Evolutionary conservation across 495 filamentous ascomycete species (phyloP), one percentile per base, ranked within the genome.

Genomic region (Penicillium waksmanii): DNA sequence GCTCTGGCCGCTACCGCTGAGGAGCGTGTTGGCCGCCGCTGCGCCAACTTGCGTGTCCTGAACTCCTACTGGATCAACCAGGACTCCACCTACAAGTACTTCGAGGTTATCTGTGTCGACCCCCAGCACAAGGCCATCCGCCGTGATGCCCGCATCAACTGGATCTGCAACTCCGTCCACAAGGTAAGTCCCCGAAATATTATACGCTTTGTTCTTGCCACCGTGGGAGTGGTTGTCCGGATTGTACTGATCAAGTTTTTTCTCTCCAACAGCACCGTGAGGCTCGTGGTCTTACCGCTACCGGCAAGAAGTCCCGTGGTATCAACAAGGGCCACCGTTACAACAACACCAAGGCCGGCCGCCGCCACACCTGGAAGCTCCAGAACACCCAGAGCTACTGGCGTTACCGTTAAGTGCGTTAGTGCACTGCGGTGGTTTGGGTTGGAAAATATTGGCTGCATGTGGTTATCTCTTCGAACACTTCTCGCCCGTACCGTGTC

Each of bases 31-130:
- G 95, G 96, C 71, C 93, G 94, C 77, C 93, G 93, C 74, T 96
- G 92, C 84, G 92, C 93, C 82, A 98, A 98, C 84, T 82, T 98
- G 79, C 90, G 95, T 68, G 96, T 99, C 67, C 87, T 99, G 76
- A 99, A 98, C 87, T 97, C 93, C 67, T 99, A 99, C 92, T 99
- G 95, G 95, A 92, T 98, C 88, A 99, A 99, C 87, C 95, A 99
- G 86, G 95, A 99, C 85, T 97, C 93, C 55, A 98, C 95, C 81
- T 99, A 98, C 91, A 99, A 99, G 87, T 99, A 98, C 88, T 99
- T 86, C 83, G 95, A 99, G 83, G 87, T 99, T 79, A 97, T 99
- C 84, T 90, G 97, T 68, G 96, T 99, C 76, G 95, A 99, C 84
- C 96, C 95, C 73, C 88, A 96, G 84, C 95, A 99, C 90, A 98